phyloP scores from a whole-genome alignment of 73 alveolate species.

The Paramecium caudatum region DNA sequence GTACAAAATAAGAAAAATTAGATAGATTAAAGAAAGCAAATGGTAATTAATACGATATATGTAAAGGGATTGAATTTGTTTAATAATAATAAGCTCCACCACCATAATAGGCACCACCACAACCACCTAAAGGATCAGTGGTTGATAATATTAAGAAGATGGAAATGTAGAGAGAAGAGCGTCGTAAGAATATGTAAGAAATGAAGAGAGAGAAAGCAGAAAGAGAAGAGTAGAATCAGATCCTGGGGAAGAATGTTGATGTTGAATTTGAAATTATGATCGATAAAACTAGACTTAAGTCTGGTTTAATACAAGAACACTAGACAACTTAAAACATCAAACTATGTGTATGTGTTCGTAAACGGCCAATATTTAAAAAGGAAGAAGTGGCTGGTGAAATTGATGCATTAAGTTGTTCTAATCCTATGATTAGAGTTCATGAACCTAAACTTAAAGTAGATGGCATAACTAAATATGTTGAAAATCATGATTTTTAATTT shows the following conservation, averaged over 20 bases:
- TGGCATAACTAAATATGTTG: constrained; percentile 99
- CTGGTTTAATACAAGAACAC: constrained; percentile 74
- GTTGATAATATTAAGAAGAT: constrained; percentile 89
- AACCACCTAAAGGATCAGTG: constrained; percentile 79
- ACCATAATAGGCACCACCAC: not conserved
- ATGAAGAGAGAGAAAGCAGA: constrained; percentile 83
- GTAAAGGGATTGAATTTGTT: constrained; percentile 51
- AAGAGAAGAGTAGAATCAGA: constrained; percentile 84
- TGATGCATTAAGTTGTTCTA: constrained; percentile 95
- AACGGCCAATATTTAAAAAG: constrained; percentile 95
- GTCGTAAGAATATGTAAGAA: constrained; percentile 93
- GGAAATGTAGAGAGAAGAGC: constrained; percentile 87
- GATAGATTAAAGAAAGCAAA: constrained; percentile 87
- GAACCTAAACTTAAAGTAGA: constrained; percentile 97
- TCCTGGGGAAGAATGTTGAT: constrained; percentile 86
- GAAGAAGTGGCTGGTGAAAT: constrained; percentile 95
- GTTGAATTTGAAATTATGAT: constrained; percentile 92
- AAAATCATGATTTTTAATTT: constrained; percentile 92
- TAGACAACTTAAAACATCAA: constrained; percentile 85
- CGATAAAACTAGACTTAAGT: constrained; percentile 80
- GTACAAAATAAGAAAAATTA: constrained; percentile 88
- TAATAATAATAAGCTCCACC: constrained; percentile 17
- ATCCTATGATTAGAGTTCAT: constrained; percentile 94
- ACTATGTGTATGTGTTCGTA: constrained; percentile 97
- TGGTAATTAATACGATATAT: constrained; percentile 76